Base-by-base conservation (phyloP, 2,329 filamentous ascomycete species). In the Fusarium lyarnte region DNA sequence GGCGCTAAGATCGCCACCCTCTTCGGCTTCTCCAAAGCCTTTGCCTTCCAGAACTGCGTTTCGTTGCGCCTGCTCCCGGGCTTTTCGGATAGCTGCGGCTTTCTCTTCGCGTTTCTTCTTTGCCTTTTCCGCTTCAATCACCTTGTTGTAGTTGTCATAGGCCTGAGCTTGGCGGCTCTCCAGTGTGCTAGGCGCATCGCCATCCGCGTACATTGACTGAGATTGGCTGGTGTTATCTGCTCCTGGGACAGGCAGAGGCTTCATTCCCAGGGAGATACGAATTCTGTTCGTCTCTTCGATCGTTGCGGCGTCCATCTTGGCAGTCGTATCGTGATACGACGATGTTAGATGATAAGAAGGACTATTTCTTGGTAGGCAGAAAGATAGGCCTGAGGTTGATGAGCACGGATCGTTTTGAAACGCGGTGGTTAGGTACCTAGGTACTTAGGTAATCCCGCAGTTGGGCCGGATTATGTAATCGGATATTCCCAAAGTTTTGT, bases 201-300 rank as follows among this genome's bases (percentile, higher is more conserved):
- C 75, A 64, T 92, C 91, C 63, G 86, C 87, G 62, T 86, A 85
- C 60, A 85, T 86, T 64, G 91, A 91, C 19, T 77, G 69, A 21
- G 60, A 45, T 47, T 83, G 82, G 57, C 85, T 71, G 21, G 77
- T 66, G 13, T 74, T 60, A 41, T 75, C 86, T 65, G 87, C 87
- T 74, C 93, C 93, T 31, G 95, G 93, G 16, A 97, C 93, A 29
- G 94, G 94, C 78, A 98, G 85, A 31, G 94, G 95, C 79, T 95
- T 94, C 86, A 98, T 90, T 79, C 95, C 95, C 84, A 98, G 90
- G 54, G 94, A 94, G 77, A 92, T 87, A 78, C 95, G 94, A 78
- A 98, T 92, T 79, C 95, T 93, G 85, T 98, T 98, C 74, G 94
- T 94, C 87, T 98, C 94, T 82, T 97, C 93, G 79, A 98, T 95